Percentiles rank a stretch among this genome's conserved stretches.
Evolutionary conservation across 352 stramenopile species (phyloP).

Genomic region (Phytophthora cactorum): DNA sequence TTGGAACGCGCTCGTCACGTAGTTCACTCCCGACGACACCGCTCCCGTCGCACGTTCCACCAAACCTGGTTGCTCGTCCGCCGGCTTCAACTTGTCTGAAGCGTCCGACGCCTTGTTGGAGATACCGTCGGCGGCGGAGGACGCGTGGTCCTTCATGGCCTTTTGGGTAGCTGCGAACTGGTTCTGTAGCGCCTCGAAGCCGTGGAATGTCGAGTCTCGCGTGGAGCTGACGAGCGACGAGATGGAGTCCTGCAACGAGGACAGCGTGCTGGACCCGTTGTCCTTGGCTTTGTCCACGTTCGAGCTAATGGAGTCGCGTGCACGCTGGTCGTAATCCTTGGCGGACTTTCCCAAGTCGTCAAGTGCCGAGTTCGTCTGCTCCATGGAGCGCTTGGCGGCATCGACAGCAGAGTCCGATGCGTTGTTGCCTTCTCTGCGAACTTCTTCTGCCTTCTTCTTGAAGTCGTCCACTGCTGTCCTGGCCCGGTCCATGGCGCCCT

Average conservation of each 20-base stretch:
- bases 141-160: constrained; percentile 30
- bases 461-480: constrained; percentile 31
- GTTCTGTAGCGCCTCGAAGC: constrained; percentile 49
- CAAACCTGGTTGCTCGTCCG: constrained; percentile 12
- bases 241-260: constrained; percentile 35
- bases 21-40: constrained; percentile 12
- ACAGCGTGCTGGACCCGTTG: constrained; percentile 18
- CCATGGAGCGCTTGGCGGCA: constrained; percentile 40
- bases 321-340: constrained; percentile 22
- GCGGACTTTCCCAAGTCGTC: constrained; percentile 35
- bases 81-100: constrained; percentile 22
- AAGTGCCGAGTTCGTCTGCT: constrained; percentile 35
- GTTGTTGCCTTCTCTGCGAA: constrained; percentile 28
- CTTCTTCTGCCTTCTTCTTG: constrained; percentile 24
- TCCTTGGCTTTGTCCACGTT: constrained; percentile 36
- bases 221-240: constrained; percentile 35
- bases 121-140: background rate
- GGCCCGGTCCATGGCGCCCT: constrained; percentile 41
- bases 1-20: constrained; percentile 22
- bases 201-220: constrained; percentile 40
- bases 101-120: constrained; percentile 32
- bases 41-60: constrained; percentile 29
- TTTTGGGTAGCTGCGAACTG: constrained; percentile 35
- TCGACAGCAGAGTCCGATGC: constrained; percentile 27
- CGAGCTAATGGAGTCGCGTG: constrained; percentile 28